These are phyloP conservation scores for Leccinum sublutescens DNA, from an alignment of 768 basidiomycete species.

Conservation along the genomic window DNA sequence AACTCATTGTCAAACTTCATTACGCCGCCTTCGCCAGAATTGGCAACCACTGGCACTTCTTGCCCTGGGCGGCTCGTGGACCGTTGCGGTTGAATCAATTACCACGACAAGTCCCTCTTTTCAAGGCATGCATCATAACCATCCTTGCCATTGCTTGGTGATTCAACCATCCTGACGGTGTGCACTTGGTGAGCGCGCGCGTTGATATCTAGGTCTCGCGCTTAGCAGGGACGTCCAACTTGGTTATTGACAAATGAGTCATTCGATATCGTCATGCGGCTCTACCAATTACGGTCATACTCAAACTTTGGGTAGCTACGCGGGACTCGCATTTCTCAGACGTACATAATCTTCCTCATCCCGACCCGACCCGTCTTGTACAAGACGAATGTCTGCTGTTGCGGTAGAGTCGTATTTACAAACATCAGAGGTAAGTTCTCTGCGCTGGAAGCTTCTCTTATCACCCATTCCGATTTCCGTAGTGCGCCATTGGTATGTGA, in stretches of 20 bases:
- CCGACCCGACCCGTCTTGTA: not conserved
- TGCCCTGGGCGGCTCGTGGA: no score
- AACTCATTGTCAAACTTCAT: not conserved
- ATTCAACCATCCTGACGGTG: not conserved
- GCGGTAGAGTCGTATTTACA: constrained; percentile 14
- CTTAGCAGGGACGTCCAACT: not conserved
- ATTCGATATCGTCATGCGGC: not conserved
- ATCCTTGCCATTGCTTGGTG: no score
- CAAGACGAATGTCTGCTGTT: constrained; percentile 9
- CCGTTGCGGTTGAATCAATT: no score
- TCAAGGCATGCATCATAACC: no score
- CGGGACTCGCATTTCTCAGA: not conserved
- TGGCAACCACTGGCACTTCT: not conserved
- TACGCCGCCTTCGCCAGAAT: not conserved
- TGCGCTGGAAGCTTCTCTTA: not conserved
- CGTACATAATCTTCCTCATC: not conserved
- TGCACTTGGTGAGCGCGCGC: not conserved
- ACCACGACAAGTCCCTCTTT: no score
- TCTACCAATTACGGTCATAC: not conserved
- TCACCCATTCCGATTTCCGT: not conserved
- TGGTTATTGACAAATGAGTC: not conserved
- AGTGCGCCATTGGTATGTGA: constrained; percentile 14
- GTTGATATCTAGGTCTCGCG: not conserved
- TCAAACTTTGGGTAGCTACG: not conserved
- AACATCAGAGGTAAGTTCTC: constrained; percentile 10